Conservation (phyloP, 2,329 filamentous ascomycete genomes). For the Fusarium pilosicola region DNA sequence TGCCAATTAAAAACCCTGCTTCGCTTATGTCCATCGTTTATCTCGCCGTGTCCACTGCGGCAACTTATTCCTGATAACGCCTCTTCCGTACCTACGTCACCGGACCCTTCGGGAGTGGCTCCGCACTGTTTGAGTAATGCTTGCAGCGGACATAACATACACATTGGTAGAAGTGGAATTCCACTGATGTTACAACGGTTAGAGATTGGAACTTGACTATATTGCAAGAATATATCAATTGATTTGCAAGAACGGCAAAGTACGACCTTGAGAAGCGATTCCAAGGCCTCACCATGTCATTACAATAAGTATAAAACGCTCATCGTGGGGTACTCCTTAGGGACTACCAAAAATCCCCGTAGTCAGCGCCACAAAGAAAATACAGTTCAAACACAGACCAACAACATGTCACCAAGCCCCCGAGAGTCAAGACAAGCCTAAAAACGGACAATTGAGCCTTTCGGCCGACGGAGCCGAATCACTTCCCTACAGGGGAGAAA, state of each 20-base stretch:
- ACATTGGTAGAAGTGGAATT: not conserved
- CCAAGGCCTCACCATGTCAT: too few species aligned
- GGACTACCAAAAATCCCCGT: not conserved
- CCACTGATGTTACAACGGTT: not conserved
- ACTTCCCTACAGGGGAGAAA: not conserved
- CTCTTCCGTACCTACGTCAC: not conserved
- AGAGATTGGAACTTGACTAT: not conserved
- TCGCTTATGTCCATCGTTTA: not conserved
- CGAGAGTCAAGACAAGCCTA: not conserved
- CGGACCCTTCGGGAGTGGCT: not conserved
- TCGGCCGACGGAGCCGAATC: not conserved
- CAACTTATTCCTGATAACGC: not conserved
- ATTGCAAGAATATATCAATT: not conserved
- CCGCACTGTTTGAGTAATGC: not conserved
- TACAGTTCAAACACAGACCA: not conserved
- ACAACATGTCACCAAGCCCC: not conserved
- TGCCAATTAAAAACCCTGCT: not conserved
- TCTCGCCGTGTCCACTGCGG: not conserved
- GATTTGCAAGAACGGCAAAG: rapidly evolving
- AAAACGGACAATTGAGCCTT: not conserved
- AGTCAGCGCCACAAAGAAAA: too few species aligned
- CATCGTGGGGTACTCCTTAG: not conserved
- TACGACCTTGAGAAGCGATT: too few species aligned
- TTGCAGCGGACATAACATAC: not conserved
- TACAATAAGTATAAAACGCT: too few species aligned